Percentiles rank a stretch among this genome's conserved stretches.
Evolutionary conservation across 306 rosid species (phyloP).

Genomic region (Dicorynia guianensis): DNA sequence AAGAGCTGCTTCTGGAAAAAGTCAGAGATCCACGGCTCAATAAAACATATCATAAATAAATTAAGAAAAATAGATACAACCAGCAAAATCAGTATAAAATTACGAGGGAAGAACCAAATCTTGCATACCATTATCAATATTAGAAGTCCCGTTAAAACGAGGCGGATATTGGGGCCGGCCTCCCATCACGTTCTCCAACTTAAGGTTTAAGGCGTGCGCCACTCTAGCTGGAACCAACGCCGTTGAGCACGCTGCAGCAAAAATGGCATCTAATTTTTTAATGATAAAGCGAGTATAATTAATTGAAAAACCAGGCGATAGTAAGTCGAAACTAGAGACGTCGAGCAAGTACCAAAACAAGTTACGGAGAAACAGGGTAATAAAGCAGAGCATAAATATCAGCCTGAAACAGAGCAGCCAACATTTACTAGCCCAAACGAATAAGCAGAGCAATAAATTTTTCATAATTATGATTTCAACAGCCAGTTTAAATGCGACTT

Average conservation of each 20-base stretch:
- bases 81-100: not conserved
- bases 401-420: not conserved
- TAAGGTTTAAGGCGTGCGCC: conserved; percentile 69
- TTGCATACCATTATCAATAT: conserved; percentile 51
- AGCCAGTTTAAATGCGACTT: conserved; percentile 2
- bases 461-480: conserved; percentile 18
- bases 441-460: not conserved
- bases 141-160: conserved; percentile 40
- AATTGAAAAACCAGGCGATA: not conserved
- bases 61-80: too few relatives aligned
- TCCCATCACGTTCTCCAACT: conserved; percentile 46
- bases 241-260: conserved; percentile 55
- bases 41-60: not conserved
- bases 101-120: not conserved
- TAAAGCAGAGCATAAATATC: not conserved
- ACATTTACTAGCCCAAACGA: conserved; percentile 26
- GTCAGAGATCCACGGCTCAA: conserved; percentile 35
- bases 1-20: conserved; percentile 45
- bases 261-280: too few relatives aligned
- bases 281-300: not conserved
- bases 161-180: conserved; percentile 47
- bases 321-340: not conserved
- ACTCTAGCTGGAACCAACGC: conserved; percentile 73
- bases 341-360: not conserved
- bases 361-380: not conserved